These are phyloP conservation scores for Thraustochytrium sp. DNA, from an alignment of 352 stramenopile genomes.

Conservation along the genomic window DNA sequence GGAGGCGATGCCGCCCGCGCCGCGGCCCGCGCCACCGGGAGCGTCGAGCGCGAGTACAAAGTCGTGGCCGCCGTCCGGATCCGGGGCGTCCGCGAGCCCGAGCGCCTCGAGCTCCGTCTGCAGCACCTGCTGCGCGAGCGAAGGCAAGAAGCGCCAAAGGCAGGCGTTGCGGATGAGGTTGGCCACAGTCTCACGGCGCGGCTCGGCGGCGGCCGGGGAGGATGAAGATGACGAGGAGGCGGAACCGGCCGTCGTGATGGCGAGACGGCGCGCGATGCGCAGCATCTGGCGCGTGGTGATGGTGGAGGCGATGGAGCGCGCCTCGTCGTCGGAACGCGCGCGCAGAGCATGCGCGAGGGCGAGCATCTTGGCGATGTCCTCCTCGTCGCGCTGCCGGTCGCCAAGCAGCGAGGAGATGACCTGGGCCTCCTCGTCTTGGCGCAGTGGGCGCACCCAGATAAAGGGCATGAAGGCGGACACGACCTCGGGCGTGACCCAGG, in stretches of 20 bases:
- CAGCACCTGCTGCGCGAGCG: neutral
- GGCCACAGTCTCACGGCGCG: neutral
- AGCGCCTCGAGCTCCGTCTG: neutral
- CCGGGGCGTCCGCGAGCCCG: neutral
- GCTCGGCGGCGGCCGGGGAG: too few species aligned
- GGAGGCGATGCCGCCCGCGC: neutral
- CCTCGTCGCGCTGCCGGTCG: neutral
- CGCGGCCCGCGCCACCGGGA: too few species aligned
- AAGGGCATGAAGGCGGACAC: neutral
- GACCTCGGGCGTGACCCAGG: slow-evolving; percentile 25
- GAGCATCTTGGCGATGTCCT: neutral
- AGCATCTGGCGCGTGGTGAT: slow-evolving; percentile 30
- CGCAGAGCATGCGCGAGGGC: neutral
- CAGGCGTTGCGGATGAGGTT: slow-evolving; percentile 21
- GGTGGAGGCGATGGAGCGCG: neutral
- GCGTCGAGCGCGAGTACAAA: neutral
- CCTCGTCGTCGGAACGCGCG: neutral
- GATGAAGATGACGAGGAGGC: too few species aligned
- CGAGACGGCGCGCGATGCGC: neutral
- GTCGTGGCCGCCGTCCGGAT: neutral
- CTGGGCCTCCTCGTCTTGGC: neutral
- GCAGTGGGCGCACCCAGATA: slow-evolving; percentile 4
- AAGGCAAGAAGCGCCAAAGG: slow-evolving; percentile 23
- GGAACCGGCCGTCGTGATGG: too few species aligned
- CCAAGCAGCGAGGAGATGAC: neutral